A percentile compares a stretch with the other conserved stretches of the same genome.
Conservation (phyloP, 352 stramenopile species). For the Phytophthora pinifolia region DNA sequence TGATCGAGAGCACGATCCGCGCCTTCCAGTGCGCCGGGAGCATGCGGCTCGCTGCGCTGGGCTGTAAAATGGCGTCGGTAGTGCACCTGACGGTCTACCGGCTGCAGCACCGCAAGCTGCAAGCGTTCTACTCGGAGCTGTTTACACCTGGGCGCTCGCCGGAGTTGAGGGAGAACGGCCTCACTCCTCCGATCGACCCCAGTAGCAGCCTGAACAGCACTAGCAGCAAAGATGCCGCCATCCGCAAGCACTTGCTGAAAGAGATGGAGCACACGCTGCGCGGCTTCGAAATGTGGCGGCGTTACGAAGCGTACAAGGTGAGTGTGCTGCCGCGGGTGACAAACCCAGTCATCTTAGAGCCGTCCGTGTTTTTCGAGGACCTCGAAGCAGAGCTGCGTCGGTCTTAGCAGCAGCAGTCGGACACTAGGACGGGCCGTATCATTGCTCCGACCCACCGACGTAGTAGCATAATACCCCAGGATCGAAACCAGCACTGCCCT, state of each 20-base stretch:
- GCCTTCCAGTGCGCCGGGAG: constrained; percentile 62
- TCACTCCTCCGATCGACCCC: constrained; percentile 65
- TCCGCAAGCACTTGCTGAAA: constrained; percentile 72
- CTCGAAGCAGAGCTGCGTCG: constrained; percentile 58
- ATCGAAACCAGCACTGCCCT: constrained; percentile 21
- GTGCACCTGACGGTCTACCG: constrained; percentile 81
- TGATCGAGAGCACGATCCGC: constrained; percentile 81
- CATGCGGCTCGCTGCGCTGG: constrained; percentile 65
- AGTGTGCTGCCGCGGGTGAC: constrained; percentile 72
- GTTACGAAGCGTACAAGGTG: constrained; percentile 72
- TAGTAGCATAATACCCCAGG: constrained; percentile 33
- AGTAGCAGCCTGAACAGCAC: constrained; percentile 41
- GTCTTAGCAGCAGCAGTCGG: constrained; percentile 22
- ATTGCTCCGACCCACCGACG: constrained; percentile 14
- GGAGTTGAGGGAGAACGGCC: constrained; percentile 66
- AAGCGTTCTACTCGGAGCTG: constrained; percentile 78
- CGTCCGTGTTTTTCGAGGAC: constrained; percentile 72
- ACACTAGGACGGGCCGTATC: constrained; percentile 9
- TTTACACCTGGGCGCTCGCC: constrained; percentile 77
- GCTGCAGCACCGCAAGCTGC: constrained; percentile 79
- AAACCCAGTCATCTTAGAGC: constrained; percentile 72
- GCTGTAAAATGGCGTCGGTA: constrained; percentile 83
- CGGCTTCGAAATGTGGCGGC: constrained; percentile 87
- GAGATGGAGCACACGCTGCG: constrained; percentile 86
- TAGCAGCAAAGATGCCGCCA: constrained; percentile 65